phyloP scores from a whole-genome alignment of 306 rosid genomes.

The Prunus mongolica region DNA sequence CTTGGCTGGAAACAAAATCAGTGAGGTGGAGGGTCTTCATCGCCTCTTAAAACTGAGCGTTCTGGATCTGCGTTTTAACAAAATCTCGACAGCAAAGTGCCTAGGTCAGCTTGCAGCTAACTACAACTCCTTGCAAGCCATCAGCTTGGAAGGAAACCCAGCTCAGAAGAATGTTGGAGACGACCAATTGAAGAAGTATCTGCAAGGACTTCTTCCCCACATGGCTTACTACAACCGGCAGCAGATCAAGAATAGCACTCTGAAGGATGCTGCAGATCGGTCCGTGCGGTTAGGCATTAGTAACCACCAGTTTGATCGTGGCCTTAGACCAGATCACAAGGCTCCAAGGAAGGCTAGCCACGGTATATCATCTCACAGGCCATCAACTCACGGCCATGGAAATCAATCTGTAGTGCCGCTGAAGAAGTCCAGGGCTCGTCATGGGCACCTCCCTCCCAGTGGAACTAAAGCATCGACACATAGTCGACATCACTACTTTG shows the following conservation, averaged over 20 bases:
- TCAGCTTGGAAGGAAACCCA: slow-evolving; percentile 91
- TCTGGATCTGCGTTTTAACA: slow-evolving; percentile 82
- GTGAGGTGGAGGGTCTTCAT: slow-evolving; percentile 98
- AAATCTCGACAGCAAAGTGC: slow-evolving; percentile 86
- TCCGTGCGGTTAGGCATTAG: slow-evolving; percentile 58
- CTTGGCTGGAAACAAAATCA: slow-evolving; percentile 88
- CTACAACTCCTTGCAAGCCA: slow-evolving; percentile 79
- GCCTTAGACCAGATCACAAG: slow-evolving; percentile 70
- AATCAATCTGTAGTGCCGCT: slow-evolving; percentile 34
- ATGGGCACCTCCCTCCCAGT: slow-evolving; percentile 50
- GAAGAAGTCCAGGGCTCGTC: slow-evolving; percentile 47
- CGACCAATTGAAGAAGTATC: slow-evolving; percentile 81
- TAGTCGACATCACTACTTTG: slow-evolving; percentile 36
- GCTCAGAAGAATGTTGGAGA: slow-evolving; percentile 95
- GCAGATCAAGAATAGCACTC: slow-evolving; percentile 42
- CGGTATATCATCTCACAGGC: slow-evolving; percentile 32
- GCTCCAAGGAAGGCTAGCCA: slow-evolving; percentile 50
- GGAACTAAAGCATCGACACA: slow-evolving; percentile 42
- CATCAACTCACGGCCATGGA: slow-evolving; percentile 40
- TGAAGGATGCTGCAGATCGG: slow-evolving; percentile 69
- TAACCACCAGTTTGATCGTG: slow-evolving; percentile 69
- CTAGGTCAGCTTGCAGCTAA: slow-evolving; percentile 97
- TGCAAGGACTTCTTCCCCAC: slow-evolving; percentile 90
- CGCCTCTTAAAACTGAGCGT: slow-evolving; percentile 79
- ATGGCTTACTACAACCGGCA: slow-evolving; percentile 75